Evolutionary conservation across 495 filamentous ascomycete genomes (phyloP).

Genomic region (Trichoderma virens): DNA sequence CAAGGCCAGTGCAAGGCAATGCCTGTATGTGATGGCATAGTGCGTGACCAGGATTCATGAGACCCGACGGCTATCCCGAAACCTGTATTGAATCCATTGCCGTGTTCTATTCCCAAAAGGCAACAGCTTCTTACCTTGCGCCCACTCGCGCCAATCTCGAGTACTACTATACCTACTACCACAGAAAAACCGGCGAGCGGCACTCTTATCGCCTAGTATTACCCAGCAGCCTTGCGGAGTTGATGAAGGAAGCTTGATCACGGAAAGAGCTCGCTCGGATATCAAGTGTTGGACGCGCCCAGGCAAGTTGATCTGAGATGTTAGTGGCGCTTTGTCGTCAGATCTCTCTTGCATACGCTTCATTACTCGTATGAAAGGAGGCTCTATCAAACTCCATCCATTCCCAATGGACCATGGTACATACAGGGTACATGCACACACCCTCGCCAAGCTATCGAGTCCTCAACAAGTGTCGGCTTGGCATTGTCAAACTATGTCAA

Average conservation of each 20-base stretch:
- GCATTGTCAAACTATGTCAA: background rate
- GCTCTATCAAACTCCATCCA: background rate
- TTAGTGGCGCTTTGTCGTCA: background rate
- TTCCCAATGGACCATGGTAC: background rate
- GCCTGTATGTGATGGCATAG: background rate
- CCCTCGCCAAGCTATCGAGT: background rate
- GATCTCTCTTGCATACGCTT: background rate
- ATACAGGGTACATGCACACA: background rate
- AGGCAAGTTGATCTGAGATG: background rate
- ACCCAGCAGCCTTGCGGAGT: background rate
- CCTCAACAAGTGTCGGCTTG: background rate
- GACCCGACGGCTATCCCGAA: background rate
- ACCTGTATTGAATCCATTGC: background rate
- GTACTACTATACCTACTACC: too few species aligned
- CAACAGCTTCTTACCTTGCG: too few species aligned
- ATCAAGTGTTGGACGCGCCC: background rate
- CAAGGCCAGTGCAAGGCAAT: background rate
- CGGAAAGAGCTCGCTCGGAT: background rate
- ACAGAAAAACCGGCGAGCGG: too few species aligned
- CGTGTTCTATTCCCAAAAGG: too few species aligned
- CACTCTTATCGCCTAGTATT: background rate
- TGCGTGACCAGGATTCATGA: background rate
- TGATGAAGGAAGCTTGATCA: background rate
- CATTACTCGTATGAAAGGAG: background rate
- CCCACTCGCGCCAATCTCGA: too few species aligned